Evolutionary conservation across 2,329 filamentous ascomycete genomes (phyloP).

Genomic region (Fusarium algeriense): DNA sequence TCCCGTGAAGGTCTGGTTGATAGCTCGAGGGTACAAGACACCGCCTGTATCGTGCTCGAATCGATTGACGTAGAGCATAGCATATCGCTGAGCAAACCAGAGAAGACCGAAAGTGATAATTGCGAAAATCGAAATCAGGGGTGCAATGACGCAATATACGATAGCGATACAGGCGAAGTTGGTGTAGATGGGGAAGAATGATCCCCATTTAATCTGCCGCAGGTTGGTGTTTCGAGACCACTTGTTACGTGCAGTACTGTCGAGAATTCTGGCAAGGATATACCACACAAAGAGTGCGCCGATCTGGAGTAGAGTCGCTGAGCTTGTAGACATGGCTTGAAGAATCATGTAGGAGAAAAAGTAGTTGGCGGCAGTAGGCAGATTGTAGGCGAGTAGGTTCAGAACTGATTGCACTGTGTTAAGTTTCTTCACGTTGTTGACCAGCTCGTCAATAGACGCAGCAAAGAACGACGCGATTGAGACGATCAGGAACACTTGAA

Average conservation of each 20-base stretch:
- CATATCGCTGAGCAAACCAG: slow-evolving; percentile 97
- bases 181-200: slow-evolving; percentile 95
- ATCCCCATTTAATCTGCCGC: slow-evolving; percentile 86
- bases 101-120: slow-evolving; percentile 91
- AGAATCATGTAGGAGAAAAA: slow-evolving; percentile 99
- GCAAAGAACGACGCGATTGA: slow-evolving; percentile 82
- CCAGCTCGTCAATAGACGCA: slow-evolving; percentile 73
- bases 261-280: slow-evolving; percentile 81
- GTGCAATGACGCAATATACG: slow-evolving; percentile 89
- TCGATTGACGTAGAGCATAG: slow-evolving; percentile 93
- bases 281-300: slow-evolving; percentile 85
- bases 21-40: slow-evolving; percentile 88
- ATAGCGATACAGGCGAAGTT: slow-evolving; percentile 94
- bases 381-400: slow-evolving; percentile 77
- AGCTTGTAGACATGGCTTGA: slow-evolving; percentile 90
- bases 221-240: slow-evolving; percentile 87
- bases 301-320: slow-evolving; percentile 87
- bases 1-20: slow-evolving; percentile 96
- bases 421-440: slow-evolving; percentile 61
- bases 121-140: slow-evolving; percentile 92
- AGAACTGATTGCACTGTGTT: slow-evolving; percentile 75
- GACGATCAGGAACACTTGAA: slow-evolving; percentile 94
- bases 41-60: slow-evolving; percentile 93
- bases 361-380: slow-evolving; percentile 92
- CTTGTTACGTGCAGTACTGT: slow-evolving; percentile 85